Conservation (phyloP, 2,329 filamentous ascomycete species). For the Aspergillus pseudoglaucus region DNA sequence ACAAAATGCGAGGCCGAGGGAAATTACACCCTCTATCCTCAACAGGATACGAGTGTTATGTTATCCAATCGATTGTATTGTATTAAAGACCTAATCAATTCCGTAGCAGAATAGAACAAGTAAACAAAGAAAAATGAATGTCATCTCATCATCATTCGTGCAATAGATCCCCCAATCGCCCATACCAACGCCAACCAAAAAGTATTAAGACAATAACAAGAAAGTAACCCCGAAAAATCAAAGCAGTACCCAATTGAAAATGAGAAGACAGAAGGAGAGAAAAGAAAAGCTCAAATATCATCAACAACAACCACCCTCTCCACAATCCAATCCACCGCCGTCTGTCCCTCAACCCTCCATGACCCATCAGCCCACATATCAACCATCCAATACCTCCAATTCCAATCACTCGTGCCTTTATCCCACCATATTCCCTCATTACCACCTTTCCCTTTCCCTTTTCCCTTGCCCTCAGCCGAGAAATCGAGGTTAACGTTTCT, state of each 20-base stretch:
- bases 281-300: constrained; percentile 13
- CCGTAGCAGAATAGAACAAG: too few species aligned
- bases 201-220: too few species aligned
- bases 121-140: too few species aligned
- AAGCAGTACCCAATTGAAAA: background rate
- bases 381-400: constrained; percentile 29
- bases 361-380: constrained; percentile 34
- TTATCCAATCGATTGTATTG: too few species aligned
- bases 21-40: too few species aligned
- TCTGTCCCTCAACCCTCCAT: constrained; percentile 38
- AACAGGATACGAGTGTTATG: too few species aligned
- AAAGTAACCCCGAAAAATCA: too few species aligned
- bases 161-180: too few species aligned
- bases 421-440: constrained; percentile 12
- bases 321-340: constrained; percentile 34
- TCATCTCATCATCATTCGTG: too few species aligned
- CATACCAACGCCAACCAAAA: too few species aligned
- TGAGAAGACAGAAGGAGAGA: background rate
- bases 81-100: too few species aligned
- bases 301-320: constrained; percentile 35
- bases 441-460: background rate
- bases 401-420: constrained; percentile 18
- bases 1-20: too few species aligned
- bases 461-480: constrained; percentile 13
- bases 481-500: constrained; percentile 24